These are phyloP conservation scores for Collybia mongolica DNA, from an alignment of 768 basidiomycete species.

Conservation along the genomic window DNA sequence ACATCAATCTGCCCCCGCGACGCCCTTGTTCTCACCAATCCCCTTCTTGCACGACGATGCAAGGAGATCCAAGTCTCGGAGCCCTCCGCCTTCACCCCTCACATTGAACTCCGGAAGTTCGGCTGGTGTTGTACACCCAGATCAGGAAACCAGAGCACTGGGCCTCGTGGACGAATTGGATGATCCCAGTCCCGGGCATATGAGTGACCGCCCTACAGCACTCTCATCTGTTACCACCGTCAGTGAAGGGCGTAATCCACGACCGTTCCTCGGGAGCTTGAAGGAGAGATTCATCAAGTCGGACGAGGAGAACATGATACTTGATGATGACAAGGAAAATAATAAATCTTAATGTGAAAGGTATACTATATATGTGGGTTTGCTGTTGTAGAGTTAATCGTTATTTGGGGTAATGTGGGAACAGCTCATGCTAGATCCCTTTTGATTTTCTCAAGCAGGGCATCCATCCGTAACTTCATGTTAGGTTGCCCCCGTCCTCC, in stretches of 20 bases:
- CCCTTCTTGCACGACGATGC: constrained; percentile 85
- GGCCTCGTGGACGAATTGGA: constrained; percentile 87
- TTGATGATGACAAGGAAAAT: constrained; percentile 60
- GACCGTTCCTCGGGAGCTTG: constrained; percentile 55
- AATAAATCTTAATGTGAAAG: constrained; percentile 23
- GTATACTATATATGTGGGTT: constrained; percentile 9
- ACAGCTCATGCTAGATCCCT: constrained; percentile 42
- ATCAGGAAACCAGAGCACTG: constrained; percentile 49
- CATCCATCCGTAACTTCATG: constrained; percentile 88
- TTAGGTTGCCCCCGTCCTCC: constrained; percentile 48
- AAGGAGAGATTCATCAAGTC: constrained; percentile 65
- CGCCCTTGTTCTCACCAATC: constrained; percentile 86
- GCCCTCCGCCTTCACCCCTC: constrained; percentile 76
- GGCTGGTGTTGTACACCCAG: constrained; percentile 27
- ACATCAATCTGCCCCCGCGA: constrained; percentile 60
- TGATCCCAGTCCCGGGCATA: constrained; percentile 79
- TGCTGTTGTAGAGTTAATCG: constrained; percentile 3
- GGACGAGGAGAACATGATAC: constrained; percentile 32
- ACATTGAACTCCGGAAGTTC: constrained; percentile 41
- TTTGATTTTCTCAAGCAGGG: constrained; percentile 84
- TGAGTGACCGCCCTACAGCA: constrained; percentile 78
- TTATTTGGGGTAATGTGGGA: constrained; percentile 5
- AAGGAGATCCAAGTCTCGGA: constrained; percentile 74
- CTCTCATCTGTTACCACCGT: constrained; percentile 62
- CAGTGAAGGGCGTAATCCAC: constrained; percentile 22